Evolutionary conservation across 768 basidiomycete genomes (phyloP), one percentile per base, ranked within the genome.

Genomic region (Rhodosporidiobolus sp.): DNA sequence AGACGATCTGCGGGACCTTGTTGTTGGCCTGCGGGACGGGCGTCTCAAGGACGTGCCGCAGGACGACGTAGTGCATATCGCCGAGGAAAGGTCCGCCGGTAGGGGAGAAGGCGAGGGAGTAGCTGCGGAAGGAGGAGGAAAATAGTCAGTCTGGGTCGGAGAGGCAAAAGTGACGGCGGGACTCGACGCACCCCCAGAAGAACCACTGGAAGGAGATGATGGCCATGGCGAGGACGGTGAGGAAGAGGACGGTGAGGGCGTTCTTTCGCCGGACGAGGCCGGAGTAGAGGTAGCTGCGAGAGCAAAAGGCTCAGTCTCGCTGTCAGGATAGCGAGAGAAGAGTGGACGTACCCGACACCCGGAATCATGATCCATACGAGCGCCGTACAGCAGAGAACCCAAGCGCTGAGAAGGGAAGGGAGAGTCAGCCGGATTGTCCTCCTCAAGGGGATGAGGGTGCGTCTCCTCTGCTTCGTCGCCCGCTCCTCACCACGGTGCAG

Each of bases 251-350:
- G 52, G 88, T 90, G 28, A 97, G 84, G 0, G 95, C 95, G 77
- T 96, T 96, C 82, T 98, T 98, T 71, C 95, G 84, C 60, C 95
- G 84, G 45, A 96, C 85, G 45, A 99, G 86, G 19, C 75, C 75
- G 8, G 75, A 76, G 49, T 76, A 76, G 48, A 76, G 71, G 70
- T 75, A 74, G 92, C 95, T 22, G 92, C 78, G 55, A 77, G 77
- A 49, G 59, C 53, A 30, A 35, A 9, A 32, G 35, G 38, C 8
- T 63, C 26, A 57, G 35, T 28, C 24, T 6, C 17, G 30, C 11
- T 20, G 1, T 19, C 6, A 4, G 34, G 20, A 38, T 24, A 4
- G 11, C 4, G n/a, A 19, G 10, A 35, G 48, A 16, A 28, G 22
- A 32, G 38, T 14, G 38, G 49, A 91, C 92, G 82, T 86, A 90